Conservation (phyloP, 73 alveolate genomes). For the Paramecium sexaurelia region DNA sequence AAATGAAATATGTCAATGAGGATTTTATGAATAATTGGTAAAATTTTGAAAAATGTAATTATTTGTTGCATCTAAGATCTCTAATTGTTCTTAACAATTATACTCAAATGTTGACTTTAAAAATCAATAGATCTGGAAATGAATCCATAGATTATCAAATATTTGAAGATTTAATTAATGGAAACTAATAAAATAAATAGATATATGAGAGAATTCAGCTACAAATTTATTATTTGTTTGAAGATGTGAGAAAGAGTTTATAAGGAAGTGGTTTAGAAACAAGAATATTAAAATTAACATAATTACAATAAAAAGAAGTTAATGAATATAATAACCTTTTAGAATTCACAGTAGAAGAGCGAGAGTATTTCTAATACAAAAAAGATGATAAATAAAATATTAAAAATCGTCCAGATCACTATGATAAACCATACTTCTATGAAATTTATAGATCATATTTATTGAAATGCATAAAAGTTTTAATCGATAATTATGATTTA, state of each 20-base stretch:
- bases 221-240: neutral
- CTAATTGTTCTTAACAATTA: neutral
- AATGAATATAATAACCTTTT: neutral
- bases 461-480: neutral
- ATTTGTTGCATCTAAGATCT: neutral
- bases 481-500: neutral
- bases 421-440: neutral
- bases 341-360: neutral
- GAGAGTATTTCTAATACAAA: neutral
- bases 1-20: neutral
- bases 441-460: neutral
- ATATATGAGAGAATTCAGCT: conserved; percentile 12
- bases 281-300: neutral
- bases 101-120: neutral
- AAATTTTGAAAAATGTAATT: conserved; percentile 3
- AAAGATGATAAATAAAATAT: neutral
- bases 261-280: neutral
- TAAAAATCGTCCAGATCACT: neutral
- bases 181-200: neutral
- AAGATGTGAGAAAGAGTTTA: neutral
- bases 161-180: neutral
- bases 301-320: neutral
- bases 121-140: neutral
- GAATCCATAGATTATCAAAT: neutral
- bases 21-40: conserved; percentile 6